phyloP scores from a whole-genome alignment of 2,329 filamentous ascomycete species.

The Xylaria sp. region DNA sequence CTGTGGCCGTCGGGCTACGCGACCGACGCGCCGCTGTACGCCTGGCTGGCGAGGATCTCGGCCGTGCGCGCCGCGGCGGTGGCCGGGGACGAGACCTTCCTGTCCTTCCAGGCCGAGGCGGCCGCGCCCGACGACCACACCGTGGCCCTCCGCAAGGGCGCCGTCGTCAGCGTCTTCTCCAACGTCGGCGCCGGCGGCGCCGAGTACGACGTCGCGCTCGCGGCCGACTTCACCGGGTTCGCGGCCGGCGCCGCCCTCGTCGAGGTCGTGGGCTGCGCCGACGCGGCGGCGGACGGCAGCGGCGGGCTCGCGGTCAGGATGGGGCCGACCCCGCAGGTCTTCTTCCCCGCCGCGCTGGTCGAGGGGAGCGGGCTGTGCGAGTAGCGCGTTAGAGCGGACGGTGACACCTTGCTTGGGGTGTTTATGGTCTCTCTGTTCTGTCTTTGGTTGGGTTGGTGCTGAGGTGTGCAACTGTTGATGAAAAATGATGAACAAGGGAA shows the following conservation, averaged over 20 bases:
- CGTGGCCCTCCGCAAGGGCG: constrained; percentile 52
- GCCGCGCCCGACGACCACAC: constrained; percentile 44
- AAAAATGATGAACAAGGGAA: too few relatives aligned
- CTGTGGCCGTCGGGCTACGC: constrained; percentile 58
- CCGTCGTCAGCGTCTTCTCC: constrained; percentile 44
- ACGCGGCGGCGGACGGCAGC: constrained; percentile 43
- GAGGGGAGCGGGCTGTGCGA: constrained; percentile 19
- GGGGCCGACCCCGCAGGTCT: constrained; percentile 43
- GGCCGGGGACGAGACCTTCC: constrained; percentile 41
- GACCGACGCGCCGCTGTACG: constrained; percentile 45
- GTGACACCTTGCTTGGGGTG: constrained; percentile 6
- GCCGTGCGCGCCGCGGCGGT: constrained; percentile 50
- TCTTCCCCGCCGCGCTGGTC: constrained; percentile 35
- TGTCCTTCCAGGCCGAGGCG: constrained; percentile 42
- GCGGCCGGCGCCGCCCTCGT: constrained; percentile 37
- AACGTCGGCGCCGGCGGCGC: constrained; percentile 43
- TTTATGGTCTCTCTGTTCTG: too few relatives aligned
- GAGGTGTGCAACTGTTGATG: too few relatives aligned
- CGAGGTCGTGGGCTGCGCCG: constrained; percentile 49
- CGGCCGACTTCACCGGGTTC: constrained; percentile 43
- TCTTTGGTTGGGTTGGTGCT: too few relatives aligned
- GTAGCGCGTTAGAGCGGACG: too few relatives aligned
- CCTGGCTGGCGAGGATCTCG: constrained; percentile 51
- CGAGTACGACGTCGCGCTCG: constrained; percentile 38
- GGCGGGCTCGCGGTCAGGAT: constrained; percentile 50